Evolutionary conservation across 345 rosid species (phyloP), one percentile per base, ranked within the genome.

Genomic region (Eutrema heterophyllum): DNA sequence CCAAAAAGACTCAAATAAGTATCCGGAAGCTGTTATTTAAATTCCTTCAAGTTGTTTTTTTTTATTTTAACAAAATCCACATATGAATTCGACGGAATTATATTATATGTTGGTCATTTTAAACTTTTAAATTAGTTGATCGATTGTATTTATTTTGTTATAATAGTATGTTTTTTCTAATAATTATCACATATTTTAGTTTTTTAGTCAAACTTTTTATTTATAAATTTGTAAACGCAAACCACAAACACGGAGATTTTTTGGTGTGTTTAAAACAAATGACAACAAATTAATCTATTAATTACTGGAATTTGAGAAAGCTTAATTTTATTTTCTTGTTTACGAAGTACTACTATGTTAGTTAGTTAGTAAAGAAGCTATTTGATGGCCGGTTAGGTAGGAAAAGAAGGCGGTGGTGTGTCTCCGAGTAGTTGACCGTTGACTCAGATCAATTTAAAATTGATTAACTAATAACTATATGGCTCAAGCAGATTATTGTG

Each of bases 381-480:
- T 15, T 26, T 36, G 8, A 5, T 13, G 14, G 13, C 7, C 43
- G 26, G 32, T 10, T 33, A 33, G 14, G 41, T 55, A n/a, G 9
- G 14, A 33, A 36, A 27, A 26, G 2, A 30, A 46, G 61, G 46
- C 60, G 75, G 75, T 70, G 70, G 54, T 76, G 54, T 62, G 71
- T 64, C 53, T 68, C 30, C 12, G 27, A 30, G n/a, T 41, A 14
- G 64, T 85, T 81, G 85, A 83, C 86, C 81, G 58, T 73, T 83
- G 86, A 85, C 81, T 75, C 43, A 12, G 14, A 26, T 49, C 49
- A 35, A 36, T 43, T 10, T 35, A 14, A 13, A 66, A 3, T 13
- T 78, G 9, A 61, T 62, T 16, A 76, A 21, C 8, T 1, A 33
- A 16, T 30, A 64, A 9, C 44, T 7, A 12, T 12, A 27, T 14